Percentiles rank a stretch among this genome's conserved stretches.
These are phyloP conservation scores for Aspergillus sp. DNA, from an alignment of 2,329 filamentous ascomycete genomes.

Conservation along the genomic window DNA sequence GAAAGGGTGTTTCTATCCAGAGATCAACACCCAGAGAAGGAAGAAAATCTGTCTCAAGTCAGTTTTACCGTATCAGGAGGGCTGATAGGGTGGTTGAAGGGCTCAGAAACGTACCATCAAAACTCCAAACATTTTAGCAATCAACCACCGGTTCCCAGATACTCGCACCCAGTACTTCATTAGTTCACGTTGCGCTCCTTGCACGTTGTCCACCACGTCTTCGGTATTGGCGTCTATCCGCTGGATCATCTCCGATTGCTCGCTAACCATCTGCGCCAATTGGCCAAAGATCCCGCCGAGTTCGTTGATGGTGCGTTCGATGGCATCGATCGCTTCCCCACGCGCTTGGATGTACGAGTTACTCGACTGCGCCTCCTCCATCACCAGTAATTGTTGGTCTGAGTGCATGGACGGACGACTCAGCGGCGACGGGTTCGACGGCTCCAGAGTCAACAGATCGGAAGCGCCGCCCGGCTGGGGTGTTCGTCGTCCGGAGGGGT, in stretches of 20 bases:
- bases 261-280: conserved; percentile 91
- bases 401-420: conserved; percentile 57
- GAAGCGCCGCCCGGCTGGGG: conserved; percentile 56
- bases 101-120: conserved; percentile 63
- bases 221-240: conserved; percentile 96
- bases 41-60: conserved; percentile 65
- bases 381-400: conserved; percentile 84
- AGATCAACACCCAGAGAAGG: conserved; percentile 70
- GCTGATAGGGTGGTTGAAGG: no score
- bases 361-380: conserved; percentile 84
- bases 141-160: conserved; percentile 91
- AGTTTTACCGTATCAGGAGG: neutral
- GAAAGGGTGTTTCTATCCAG: conserved; percentile 29
- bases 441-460: conserved; percentile 82
- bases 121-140: conserved; percentile 78
- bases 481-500: conserved; percentile 68
- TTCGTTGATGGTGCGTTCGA: conserved; percentile 92
- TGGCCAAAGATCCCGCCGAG: conserved; percentile 92
- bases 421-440: conserved; percentile 52
- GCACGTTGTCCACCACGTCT: conserved; percentile 97
- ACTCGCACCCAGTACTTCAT: conserved; percentile 97
- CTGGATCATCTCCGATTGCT: conserved; percentile 97
- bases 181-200: conserved; percentile 89
- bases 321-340: conserved; percentile 93
- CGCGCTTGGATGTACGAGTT: conserved; percentile 92